These are phyloP conservation scores for Coemansia sp. DNA, from an alignment of 192 early-diverging fungal genomes.

Conservation along the genomic window DNA sequence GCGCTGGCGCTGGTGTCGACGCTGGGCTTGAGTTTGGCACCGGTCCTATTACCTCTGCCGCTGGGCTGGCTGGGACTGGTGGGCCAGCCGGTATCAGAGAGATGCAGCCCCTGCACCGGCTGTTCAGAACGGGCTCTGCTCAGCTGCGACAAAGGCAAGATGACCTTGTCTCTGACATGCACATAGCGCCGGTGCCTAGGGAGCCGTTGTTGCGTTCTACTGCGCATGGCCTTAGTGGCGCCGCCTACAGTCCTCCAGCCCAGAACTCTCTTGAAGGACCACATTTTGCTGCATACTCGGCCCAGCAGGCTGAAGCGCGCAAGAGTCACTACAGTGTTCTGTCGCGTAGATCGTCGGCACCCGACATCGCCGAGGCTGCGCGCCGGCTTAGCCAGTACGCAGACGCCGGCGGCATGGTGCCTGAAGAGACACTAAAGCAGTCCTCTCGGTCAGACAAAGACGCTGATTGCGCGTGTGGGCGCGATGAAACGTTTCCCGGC, in stretches of 20 bases:
- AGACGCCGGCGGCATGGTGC: neutral
- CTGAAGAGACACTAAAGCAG: neutral
- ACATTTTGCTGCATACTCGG: slow-evolving; percentile 2
- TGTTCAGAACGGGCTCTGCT: slow-evolving; percentile 37
- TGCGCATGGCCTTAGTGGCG: slow-evolving; percentile 7
- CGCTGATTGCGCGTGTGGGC: neutral
- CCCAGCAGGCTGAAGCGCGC: slow-evolving; percentile 14
- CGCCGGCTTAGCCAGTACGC: slow-evolving; percentile 25
- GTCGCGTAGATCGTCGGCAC: slow-evolving; percentile 48
- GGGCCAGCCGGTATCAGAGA: slow-evolving; percentile 2
- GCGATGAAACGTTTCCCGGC: too few relatives aligned
- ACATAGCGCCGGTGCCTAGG: neutral
- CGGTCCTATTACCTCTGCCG: neutral
- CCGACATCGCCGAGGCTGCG: slow-evolving; percentile 31
- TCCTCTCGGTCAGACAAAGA: neutral
- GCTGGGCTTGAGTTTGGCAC: neutral
- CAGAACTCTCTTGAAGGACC: slow-evolving; percentile 5
- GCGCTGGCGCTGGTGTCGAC: slow-evolving; percentile 11
- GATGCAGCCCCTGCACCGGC: slow-evolving; percentile 4
- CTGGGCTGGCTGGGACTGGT: neutral
- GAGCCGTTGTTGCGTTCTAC: neutral
- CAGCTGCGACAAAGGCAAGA: slow-evolving; percentile 17
- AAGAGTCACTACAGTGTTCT: slow-evolving; percentile 43
- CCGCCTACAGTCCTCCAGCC: slow-evolving; percentile 8
- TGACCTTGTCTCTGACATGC: slow-evolving; percentile 6